Evolutionary conservation across 225 moss, liverwort and hornwort genomes (phyloP).

Genomic region (Neckera pumila): DNA sequence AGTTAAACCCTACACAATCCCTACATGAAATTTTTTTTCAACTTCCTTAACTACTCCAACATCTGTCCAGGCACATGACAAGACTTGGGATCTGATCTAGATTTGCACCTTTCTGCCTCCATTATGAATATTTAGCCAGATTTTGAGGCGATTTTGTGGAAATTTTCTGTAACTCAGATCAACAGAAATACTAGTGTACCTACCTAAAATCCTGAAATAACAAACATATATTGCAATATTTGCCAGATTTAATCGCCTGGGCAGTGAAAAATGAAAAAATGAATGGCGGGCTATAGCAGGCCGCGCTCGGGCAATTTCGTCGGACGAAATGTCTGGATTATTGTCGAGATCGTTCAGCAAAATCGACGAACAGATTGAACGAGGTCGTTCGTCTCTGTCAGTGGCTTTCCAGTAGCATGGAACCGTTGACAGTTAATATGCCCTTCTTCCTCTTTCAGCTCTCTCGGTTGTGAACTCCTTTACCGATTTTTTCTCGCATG

Average conservation of each 20-base stretch:
- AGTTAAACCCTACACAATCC: background rate
- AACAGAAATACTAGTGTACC: too few species aligned
- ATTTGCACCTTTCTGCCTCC: background rate
- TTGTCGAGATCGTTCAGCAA: background rate
- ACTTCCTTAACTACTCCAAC: background rate
- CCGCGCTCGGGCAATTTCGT: background rate
- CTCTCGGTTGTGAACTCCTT: background rate
- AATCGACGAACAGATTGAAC: background rate
- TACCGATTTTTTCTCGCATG: background rate
- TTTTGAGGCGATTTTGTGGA: background rate
- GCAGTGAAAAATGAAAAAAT: background rate
- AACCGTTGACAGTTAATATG: conserved; percentile 18
- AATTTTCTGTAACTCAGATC: background rate
- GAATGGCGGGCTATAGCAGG: background rate
- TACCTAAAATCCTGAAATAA: too few species aligned
- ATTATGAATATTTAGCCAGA: background rate
- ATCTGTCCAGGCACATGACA: too few species aligned
- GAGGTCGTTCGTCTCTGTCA: background rate
- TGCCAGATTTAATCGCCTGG: too few species aligned
- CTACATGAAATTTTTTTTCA: background rate
- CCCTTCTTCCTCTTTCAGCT: background rate
- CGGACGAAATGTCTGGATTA: background rate
- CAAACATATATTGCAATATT: background rate
- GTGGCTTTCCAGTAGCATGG: background rate
- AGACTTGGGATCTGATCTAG: background rate